phyloP scores from a whole-genome alignment of 2,329 filamentous ascomycete species.

The Colletotrichum lentis region DNA sequence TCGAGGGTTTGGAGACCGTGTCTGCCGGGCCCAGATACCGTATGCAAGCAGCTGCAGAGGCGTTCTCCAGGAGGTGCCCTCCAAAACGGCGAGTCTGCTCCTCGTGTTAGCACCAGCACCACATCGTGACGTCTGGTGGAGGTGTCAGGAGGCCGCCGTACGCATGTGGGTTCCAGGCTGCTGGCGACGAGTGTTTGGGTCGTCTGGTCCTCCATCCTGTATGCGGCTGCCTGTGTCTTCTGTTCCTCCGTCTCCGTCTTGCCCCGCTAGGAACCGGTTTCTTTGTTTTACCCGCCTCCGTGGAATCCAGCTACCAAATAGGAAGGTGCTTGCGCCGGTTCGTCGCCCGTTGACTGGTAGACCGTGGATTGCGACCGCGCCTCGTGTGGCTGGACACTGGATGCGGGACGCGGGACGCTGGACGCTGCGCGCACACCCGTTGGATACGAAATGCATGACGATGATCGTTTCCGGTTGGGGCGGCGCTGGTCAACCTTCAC shows the following conservation, averaged over 20 bases:
- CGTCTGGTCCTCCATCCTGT: neutral
- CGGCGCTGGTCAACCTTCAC: neutral
- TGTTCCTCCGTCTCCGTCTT: no score
- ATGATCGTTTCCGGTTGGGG: neutral
- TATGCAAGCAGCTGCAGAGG: constrained; percentile 1
- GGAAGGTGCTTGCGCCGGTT: neutral
- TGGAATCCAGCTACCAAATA: no score
- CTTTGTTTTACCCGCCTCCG: no score
- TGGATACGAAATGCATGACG: neutral
- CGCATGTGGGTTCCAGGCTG: no score
- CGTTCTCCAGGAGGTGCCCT: neutral
- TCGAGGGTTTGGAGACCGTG: neutral
- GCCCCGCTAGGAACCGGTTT: no score
- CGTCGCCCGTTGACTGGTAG: neutral
- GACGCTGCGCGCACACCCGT: neutral
- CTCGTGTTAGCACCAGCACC: no score
- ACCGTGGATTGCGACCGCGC: neutral
- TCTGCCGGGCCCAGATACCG: neutral
- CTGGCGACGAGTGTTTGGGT: no score
- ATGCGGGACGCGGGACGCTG: no score
- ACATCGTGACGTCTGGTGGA: no score
- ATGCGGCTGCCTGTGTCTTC: neutral
- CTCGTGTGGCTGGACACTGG: neutral
- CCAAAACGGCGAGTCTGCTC: neutral
- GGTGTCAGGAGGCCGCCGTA: no score